Base-by-base conservation (phyloP, 2,329 filamentous ascomycete genomes). In the Helicocarpus griseus region DNA sequence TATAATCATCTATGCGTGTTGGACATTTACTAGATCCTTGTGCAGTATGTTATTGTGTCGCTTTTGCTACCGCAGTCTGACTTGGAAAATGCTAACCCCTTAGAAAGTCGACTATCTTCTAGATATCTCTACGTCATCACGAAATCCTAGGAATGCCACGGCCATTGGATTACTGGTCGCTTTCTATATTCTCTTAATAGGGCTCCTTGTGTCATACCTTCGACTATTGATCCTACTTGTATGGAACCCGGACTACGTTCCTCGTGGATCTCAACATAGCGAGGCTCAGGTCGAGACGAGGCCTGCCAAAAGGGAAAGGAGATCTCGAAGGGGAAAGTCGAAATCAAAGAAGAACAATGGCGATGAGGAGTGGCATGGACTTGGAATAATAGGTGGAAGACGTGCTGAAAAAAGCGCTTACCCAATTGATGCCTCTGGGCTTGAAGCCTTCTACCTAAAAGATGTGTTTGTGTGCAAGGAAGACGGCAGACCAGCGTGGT, bases 401-500 rank as follows among this genome's bases (percentile, higher is more conserved):
- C 57, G 59, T 44, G 56, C 58, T 5, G 63, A 59, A 41, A 61
- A 51, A 11, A 59, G 52, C 28, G 57, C 60, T 26, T 62, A 58
- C 31, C 61, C 64, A 52, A 75, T 78, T n/a, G 80, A 87, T 56
- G 80, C 80, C 48, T 79, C 82, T 9, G 84, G 85, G 0, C 73
- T 90, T 48, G 85, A 90, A 59, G 69, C 74, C 3, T 95, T 94
- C 64, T 94, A 93, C 63, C 84, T 78, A 56, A 87, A 85, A 64
- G 84, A 95, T 58, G 80, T 87, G 1, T 97, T 94, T 65, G 77
- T 89, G 2, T 96, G 88, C 68, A 85, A 94, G 61, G 73, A 76
- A 11, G 86, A 93, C 60, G 93, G 93, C 0, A 76, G 84, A n/a
- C 91, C 91, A 0, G 80, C 82, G 29, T 97, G 88, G 82, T 98